A percentile compares a stretch with the other conserved stretches of the same genome.
phyloP scores from a whole-genome alignment of 331 rosid species.

The Acacia pycnantha region DNA sequence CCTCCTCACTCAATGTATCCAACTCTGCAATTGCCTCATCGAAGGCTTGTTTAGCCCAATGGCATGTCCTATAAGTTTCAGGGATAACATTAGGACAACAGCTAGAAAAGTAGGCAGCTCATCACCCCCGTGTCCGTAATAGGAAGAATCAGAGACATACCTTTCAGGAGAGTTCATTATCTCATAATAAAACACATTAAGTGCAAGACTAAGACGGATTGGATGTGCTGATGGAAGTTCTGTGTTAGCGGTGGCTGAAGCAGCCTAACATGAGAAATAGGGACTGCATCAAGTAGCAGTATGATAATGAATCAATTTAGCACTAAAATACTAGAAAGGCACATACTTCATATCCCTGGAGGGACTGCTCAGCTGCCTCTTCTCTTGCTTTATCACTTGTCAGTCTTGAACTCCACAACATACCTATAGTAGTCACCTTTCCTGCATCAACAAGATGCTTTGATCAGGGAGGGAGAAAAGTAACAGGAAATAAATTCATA shows the following conservation, averaged over 20 bases:
- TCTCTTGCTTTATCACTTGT: too few species aligned
- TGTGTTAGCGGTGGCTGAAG: slow-evolving; percentile 81
- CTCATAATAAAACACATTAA: slow-evolving; percentile 96
- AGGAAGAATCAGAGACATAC: slow-evolving; percentile 32
- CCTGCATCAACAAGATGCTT: slow-evolving; percentile 47
- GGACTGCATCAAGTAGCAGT: slow-evolving; percentile 18
- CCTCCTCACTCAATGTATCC: slow-evolving; percentile 97
- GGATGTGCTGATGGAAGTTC: slow-evolving; percentile 97
- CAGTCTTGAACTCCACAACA: slow-evolving; percentile 94
- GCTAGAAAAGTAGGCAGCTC: slow-evolving; percentile 9
- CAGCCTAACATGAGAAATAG: slow-evolving; percentile 55
- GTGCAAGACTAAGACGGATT: slow-evolving; percentile 98
- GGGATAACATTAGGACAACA: slow-evolving; percentile 25
- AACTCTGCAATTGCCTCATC: slow-evolving; percentile 98
- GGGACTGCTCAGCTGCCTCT: too few species aligned
- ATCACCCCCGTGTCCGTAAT: slow-evolving; percentile 1
- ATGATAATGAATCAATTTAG: slow-evolving; percentile 24
- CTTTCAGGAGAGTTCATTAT: slow-evolving; percentile 97
- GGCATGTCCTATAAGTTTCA: slow-evolving; percentile 81
- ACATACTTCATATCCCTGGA: slow-evolving; percentile 78
- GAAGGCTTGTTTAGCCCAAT: slow-evolving; percentile 96
- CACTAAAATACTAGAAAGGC: slow-evolving; percentile 26
- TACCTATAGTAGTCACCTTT: slow-evolving; percentile 96
- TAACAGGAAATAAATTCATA: background rate
- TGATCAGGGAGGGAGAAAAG: slow-evolving; percentile 9